phyloP scores from a whole-genome alignment of 2,329 filamentous ascomycete species.

The Monosporascus cannonballus region DNA sequence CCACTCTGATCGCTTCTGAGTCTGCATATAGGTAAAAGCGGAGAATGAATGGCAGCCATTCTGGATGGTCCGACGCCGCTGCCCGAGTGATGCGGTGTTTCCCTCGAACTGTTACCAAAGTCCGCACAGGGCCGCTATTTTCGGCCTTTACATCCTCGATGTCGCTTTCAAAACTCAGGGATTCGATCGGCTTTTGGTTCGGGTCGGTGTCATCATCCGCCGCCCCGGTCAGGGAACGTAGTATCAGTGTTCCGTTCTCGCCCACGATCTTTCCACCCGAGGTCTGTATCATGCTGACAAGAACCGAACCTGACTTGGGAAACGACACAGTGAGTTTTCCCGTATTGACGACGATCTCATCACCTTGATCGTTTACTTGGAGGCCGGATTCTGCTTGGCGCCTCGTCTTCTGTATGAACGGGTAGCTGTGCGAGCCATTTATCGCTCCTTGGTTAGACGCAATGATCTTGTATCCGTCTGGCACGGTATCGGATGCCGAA shows the following conservation, averaged over 20 bases:
- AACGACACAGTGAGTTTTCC: constrained; percentile 37
- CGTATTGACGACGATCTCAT: constrained; percentile 34
- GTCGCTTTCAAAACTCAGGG: constrained; percentile 41
- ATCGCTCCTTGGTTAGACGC: constrained; percentile 10
- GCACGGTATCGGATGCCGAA: constrained; percentile 31
- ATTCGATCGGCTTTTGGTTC: constrained; percentile 28
- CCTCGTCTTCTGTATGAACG: constrained; percentile 1
- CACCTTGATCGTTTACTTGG: constrained; percentile 13
- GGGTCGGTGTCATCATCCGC: constrained; percentile 31
- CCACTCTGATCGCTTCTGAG: constrained; percentile 46
- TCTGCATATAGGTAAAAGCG: constrained; percentile 55
- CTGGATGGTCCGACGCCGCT: constrained; percentile 26
- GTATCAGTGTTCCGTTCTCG: constrained; percentile 42
- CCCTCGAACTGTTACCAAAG: constrained; percentile 40
- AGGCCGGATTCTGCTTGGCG: constrained; percentile 4
- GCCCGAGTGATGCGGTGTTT: constrained; percentile 27
- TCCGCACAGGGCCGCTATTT: constrained; percentile 32
- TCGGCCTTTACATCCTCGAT: constrained; percentile 46
- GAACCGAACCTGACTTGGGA: constrained; percentile 32
- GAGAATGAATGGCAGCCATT: constrained; percentile 49
- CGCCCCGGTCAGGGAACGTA: constrained; percentile 45
- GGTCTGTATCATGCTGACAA: constrained; percentile 35
- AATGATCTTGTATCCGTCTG: constrained; percentile 38
- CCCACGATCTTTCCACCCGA: constrained; percentile 36
- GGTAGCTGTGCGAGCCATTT: constrained; percentile 5